These are phyloP conservation scores for Catunica adiposa DNA, from an alignment of 2,329 filamentous ascomycete genomes.

Conservation along the genomic window DNA sequence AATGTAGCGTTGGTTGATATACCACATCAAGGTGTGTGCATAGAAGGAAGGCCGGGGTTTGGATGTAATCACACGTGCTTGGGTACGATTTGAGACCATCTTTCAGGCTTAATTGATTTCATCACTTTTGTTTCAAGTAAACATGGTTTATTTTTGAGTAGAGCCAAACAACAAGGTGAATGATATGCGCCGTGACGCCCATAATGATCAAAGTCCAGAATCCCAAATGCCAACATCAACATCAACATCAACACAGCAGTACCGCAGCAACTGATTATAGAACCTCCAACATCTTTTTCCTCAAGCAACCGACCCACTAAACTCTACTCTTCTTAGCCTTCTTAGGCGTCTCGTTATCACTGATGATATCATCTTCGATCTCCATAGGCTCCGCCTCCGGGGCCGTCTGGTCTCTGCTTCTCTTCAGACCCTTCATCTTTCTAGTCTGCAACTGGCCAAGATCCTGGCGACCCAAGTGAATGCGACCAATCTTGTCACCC, in stretches of 20 bases:
- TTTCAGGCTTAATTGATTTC: no score
- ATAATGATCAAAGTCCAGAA: conserved; percentile 11
- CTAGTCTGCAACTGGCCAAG: conserved; percentile 74
- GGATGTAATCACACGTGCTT: not conserved
- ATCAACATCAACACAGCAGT: not conserved
- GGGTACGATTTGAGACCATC: no score
- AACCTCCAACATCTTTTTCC: not conserved
- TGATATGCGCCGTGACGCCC: conserved; percentile 12
- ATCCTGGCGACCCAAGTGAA: conserved; percentile 85
- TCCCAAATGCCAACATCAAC: conserved; percentile 11
- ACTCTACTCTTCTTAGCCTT: conserved; percentile 20
- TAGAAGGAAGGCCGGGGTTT: not conserved
- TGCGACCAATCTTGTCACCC: conserved; percentile 89
- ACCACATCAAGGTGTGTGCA: not conserved
- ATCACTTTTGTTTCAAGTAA: not conserved
- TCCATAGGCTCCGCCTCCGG: conserved; percentile 28
- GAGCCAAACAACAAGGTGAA: conserved; percentile 6
- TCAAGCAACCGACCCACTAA: not conserved
- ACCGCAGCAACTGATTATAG: not conserved
- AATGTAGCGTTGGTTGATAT: not conserved
- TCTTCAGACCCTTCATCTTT: conserved; percentile 98
- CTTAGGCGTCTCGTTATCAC: conserved; percentile 19
- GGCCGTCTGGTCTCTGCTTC: conserved; percentile 46
- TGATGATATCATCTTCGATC: conserved; percentile 20
- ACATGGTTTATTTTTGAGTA: conserved; percentile 6